Base-by-base conservation (phyloP, 257 asterid genomes). In the Jacaranda mimosifolia region DNA sequence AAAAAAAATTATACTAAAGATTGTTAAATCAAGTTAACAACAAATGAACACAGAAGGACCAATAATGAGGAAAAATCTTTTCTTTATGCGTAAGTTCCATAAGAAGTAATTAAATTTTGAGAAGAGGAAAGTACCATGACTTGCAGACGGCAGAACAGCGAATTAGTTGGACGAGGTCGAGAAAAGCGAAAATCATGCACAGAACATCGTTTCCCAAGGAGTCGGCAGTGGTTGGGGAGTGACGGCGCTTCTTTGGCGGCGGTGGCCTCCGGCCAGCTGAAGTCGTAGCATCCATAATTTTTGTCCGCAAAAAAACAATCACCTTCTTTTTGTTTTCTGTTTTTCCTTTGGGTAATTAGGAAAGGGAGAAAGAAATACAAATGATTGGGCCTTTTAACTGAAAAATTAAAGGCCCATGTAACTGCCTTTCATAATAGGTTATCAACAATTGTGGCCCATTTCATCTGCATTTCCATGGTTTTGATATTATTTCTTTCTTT, bases 61-160 rank as follows among this genome's bases (percentile, higher is more conserved):
- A 51, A 15, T 57, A 12, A 63, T 38, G 7, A 58, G 21, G 3
- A 26, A 9, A 21, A 64, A 26, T 40, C 43, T 12, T 36, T 55
- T 65, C 53, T 13, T 40, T 40, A 53, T n/a, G 6, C 15, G 43
- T 10, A 57, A 19, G 12, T 49, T 12, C 17, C 26, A 26, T 13
- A 13, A 38, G 6, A 35, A 49, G 56, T 17, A 72, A 3, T 18
- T 6, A 1, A 7, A n/a, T 52, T 51, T 40, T 18, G 39, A 26
- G 76, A 59, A 32, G 35, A 59, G 68, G 51, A 45, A 57, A 48
- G 63, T 81, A 92, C 98, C 99, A 95, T 56, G 97, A 81, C 74
- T 87, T 90, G 89, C 98, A 95, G 83, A 91, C 94, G 52, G 92
- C 93, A 14, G 97, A 91, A 91, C 98, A 91, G 79, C 97, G 97